Evolutionary conservation across 495 filamentous ascomycete species (phyloP).

Genomic region (Penicillium soppii): DNA sequence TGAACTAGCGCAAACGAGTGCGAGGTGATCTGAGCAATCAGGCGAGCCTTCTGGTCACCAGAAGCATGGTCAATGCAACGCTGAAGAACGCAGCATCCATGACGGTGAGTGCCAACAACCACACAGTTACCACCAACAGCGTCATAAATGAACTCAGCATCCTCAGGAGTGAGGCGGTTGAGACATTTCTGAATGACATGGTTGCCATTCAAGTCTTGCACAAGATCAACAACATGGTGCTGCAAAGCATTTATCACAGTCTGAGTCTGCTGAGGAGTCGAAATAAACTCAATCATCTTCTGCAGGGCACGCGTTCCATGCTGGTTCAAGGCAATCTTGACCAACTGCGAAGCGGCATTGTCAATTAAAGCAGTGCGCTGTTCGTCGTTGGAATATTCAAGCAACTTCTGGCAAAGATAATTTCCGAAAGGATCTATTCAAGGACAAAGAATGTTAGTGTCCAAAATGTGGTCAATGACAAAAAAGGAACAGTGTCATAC

Average conservation of each 20-base stretch:
- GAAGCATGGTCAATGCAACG: conserved; percentile 97
- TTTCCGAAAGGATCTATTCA: conserved; percentile 89
- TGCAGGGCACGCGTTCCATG: conserved; percentile 95
- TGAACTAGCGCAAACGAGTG: conserved; percentile 83
- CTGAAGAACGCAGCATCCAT: conserved; percentile 97
- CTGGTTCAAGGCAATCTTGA: conserved; percentile 90
- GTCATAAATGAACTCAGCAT: conserved; percentile 95
- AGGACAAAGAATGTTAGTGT: conserved; percentile 6
- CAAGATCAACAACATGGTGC: conserved; percentile 81
- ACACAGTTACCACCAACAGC: conserved; percentile 85
- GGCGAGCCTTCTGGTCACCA: conserved; percentile 79
- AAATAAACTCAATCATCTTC: conserved; percentile 98
- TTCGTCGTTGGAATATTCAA: conserved; percentile 89
- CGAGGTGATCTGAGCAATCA: conserved; percentile 80
- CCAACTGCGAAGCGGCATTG: conserved; percentile 80
- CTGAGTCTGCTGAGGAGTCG: conserved; percentile 71
- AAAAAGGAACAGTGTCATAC: conserved; percentile 36
- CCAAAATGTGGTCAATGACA: background rate
- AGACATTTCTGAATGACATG: conserved; percentile 99
- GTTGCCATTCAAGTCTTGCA: conserved; percentile 96
- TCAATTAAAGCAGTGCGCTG: conserved; percentile 91
- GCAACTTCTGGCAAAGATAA: conserved; percentile 94
- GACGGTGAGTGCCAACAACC: conserved; percentile 91
- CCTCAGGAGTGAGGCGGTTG: conserved; percentile 77
- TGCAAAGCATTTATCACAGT: conserved; percentile 79